phyloP scores from a whole-genome alignment of 805 yeast species.

The Schwanniomyces vanrijiae region DNA sequence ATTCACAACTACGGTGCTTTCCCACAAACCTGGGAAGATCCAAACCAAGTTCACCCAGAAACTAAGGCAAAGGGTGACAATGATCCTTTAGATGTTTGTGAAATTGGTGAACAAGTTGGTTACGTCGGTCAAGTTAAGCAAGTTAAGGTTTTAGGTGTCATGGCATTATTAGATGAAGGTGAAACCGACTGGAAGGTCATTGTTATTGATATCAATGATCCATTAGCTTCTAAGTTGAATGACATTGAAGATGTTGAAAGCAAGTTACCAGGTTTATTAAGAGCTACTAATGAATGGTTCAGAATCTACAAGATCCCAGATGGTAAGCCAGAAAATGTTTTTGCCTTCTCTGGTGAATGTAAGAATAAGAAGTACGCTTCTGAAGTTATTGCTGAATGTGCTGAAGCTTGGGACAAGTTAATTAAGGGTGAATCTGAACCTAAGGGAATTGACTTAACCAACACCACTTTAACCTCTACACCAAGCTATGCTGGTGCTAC shows the following conservation, averaged over 20 bases:
- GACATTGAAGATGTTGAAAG: conserved; percentile 67
- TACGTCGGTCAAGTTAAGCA: conserved; percentile 53
- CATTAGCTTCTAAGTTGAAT: conserved; percentile 57
- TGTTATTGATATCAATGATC: conserved; percentile 67
- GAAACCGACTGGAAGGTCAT: conserved; percentile 95
- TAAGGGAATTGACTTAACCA: conserved; percentile 68
- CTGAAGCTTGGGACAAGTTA: conserved; percentile 64
- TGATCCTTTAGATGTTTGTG: conserved; percentile 82
- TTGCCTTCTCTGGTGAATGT: conserved; percentile 73
- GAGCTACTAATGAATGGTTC: conserved; percentile 76
- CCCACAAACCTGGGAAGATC: conserved; percentile 91
- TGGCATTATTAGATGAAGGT: conserved; percentile 87
- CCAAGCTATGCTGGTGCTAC: conserved; percentile 49
- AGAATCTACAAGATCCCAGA: conserved; percentile 81
- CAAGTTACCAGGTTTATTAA: conserved; percentile 68
- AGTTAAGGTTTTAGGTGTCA: conserved; percentile 71
- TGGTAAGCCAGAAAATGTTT: conserved; percentile 73
- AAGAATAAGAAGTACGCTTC: conserved; percentile 59
- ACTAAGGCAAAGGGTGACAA: conserved; percentile 77
- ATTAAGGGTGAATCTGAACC: conserved; percentile 43
- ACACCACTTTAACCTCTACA: conserved; percentile 65
- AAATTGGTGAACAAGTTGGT: conserved; percentile 48
- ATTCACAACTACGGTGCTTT: conserved; percentile 98
- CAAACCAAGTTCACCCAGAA: conserved; percentile 61
- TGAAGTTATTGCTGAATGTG: conserved; percentile 60